Evolutionary conservation across 2,329 filamentous ascomycete genomes (phyloP).

Genomic region (Ceratocystis eucalypticola): DNA sequence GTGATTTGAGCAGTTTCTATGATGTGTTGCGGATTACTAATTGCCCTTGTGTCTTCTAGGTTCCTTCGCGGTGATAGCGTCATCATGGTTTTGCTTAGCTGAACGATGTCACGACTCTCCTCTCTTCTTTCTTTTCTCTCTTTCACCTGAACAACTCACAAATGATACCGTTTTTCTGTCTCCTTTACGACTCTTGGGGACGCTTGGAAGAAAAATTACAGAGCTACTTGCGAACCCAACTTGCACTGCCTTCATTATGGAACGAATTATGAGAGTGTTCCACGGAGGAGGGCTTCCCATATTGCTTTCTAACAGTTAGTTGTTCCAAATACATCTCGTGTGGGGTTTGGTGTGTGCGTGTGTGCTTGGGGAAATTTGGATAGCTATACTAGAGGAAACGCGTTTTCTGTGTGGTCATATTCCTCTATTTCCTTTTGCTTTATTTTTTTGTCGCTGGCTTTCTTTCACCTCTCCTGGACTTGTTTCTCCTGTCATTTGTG

Average conservation of each 20-base stretch:
- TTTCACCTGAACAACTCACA: slow-evolving; percentile 15
- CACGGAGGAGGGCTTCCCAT: not conserved
- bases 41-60: slow-evolving; percentile 32
- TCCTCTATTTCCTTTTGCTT: slow-evolving; percentile 21
- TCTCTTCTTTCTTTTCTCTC: not conserved
- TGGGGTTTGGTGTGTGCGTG: no score
- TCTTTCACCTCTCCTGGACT: slow-evolving; percentile 19
- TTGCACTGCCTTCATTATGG: not conserved
- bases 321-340: not conserved
- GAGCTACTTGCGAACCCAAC: not conserved
- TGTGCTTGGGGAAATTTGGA: not conserved
- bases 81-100: slow-evolving; percentile 74
- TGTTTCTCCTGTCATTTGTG: slow-evolving; percentile 25
- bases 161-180: slow-evolving; percentile 10
- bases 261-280: not conserved
- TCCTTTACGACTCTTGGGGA: slow-evolving; percentile 17
- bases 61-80: slow-evolving; percentile 80
- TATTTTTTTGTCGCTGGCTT: slow-evolving; percentile 15
- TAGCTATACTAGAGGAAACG: not conserved
- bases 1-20: not conserved
- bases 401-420: slow-evolving; percentile 3
- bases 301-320: not conserved
- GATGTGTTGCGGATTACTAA: slow-evolving; percentile 1
- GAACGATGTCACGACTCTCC: slow-evolving; percentile 19
- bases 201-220: not conserved